phyloP scores from a whole-genome alignment of 805 yeast genomes.

The Suhomyces canberraensis region DNA sequence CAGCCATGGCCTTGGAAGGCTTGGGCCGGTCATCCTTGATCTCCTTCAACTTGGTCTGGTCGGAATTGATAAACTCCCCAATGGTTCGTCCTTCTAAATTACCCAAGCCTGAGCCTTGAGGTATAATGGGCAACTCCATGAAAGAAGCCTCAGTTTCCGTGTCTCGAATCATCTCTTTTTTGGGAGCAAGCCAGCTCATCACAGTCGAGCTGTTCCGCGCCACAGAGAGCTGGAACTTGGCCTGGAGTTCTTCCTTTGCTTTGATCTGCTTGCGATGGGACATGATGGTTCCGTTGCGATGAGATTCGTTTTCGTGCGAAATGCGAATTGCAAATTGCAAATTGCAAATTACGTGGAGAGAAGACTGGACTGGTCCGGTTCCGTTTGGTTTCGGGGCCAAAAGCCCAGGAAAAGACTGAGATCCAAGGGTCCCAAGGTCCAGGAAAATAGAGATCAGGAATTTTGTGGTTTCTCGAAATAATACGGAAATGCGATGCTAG shows the following conservation, averaged over 20 bases:
- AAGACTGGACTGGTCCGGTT: no score
- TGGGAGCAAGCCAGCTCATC: constrained; percentile 32
- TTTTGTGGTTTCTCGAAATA: no score
- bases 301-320: no score
- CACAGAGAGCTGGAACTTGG: constrained; percentile 44
- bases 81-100: constrained; percentile 14
- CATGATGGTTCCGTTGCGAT: no score
- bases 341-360: no score
- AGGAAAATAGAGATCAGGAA: no score
- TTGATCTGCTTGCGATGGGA: constrained; percentile 42
- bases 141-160: constrained; percentile 15
- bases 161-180: constrained; percentile 1
- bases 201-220: constrained; percentile 33
- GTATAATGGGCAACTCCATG: constrained; percentile 33
- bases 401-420: no score
- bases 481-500: no score
- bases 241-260: constrained; percentile 45
- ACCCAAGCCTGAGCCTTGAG: constrained; percentile 29
- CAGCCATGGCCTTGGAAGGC: constrained; percentile 35
- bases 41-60: constrained; percentile 5
- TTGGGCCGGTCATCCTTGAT: constrained; percentile 5
- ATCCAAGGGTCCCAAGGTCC: no score
- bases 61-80: constrained; percentile 26
- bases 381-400: no score
- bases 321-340: no score